Conservation (phyloP, 208 protist species). For the Naegleria lovaniensis region DNA sequence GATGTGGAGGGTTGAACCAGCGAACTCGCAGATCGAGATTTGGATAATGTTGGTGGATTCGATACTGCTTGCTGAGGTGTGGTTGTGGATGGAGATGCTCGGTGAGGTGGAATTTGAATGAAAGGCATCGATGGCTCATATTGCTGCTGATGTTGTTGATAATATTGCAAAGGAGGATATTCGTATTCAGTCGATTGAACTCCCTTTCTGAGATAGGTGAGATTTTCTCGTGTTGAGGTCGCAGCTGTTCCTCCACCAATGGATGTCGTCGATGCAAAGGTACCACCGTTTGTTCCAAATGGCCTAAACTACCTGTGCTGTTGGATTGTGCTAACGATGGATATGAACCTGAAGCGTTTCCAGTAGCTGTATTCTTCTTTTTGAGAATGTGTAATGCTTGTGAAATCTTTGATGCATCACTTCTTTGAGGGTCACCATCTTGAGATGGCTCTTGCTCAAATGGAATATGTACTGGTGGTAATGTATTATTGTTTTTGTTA, state of each 20-base stretch:
- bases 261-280: too few species aligned
- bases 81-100: not conserved
- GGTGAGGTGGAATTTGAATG: not conserved
- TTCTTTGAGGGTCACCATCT: not conserved
- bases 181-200: not conserved
- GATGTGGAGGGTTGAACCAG: not conserved
- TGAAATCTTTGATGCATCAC: not conserved
- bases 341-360: not conserved
- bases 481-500: not conserved
- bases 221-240: not conserved
- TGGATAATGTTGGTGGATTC: not conserved
- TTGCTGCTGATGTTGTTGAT: not conserved
- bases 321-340: not conserved
- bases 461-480: not conserved
- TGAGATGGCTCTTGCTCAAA: not conserved
- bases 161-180: not conserved
- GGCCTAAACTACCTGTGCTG: not conserved
- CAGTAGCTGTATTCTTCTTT: not conserved
- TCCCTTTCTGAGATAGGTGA: not conserved
- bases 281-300: not conserved
- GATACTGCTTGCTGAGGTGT: not conserved
- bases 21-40: not conserved
- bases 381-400: not conserved
- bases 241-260: too few species aligned
- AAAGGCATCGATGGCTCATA: not conserved